A percentile compares a stretch with the other conserved stretches of the same genome.
Conservation (phyloP, 2,329 filamentous ascomycete genomes). For the Ceratocystis variospora region DNA sequence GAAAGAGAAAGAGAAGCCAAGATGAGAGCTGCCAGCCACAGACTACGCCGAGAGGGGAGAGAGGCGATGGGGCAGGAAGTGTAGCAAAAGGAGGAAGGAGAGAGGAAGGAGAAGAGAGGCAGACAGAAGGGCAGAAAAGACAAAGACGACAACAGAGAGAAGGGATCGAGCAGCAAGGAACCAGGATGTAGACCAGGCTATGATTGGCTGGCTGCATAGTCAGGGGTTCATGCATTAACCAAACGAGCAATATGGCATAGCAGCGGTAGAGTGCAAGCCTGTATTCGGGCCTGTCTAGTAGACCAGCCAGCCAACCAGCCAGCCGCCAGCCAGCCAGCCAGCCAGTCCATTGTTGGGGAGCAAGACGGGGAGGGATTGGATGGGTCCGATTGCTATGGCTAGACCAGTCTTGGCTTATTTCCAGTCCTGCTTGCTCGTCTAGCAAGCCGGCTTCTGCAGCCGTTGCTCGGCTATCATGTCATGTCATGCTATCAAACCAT, state of each 20-base stretch:
- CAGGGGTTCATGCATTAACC: conserved; percentile 5
- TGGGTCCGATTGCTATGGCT: too few relatives aligned
- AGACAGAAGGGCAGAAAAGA: conserved; percentile 8
- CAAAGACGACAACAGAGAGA: conserved; percentile 8
- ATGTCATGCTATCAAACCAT: too few relatives aligned
- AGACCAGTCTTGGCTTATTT: too few relatives aligned
- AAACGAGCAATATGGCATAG: not conserved
- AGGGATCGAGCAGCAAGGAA: not conserved
- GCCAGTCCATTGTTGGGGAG: too few relatives aligned
- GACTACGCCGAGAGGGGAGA: not conserved
- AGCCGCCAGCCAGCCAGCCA: too few relatives aligned
- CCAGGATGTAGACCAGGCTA: not conserved
- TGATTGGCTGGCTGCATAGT: not conserved
- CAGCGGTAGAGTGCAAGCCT: too few relatives aligned
- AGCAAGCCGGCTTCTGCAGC: too few relatives aligned
- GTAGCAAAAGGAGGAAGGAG: conserved; percentile 13
- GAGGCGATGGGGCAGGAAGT: not conserved
- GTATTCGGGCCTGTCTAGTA: too few relatives aligned
- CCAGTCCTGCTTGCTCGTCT: too few relatives aligned
- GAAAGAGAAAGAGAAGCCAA: not conserved
- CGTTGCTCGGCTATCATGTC: too few relatives aligned
- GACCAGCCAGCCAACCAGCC: too few relatives aligned
- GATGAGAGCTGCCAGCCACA: not conserved
- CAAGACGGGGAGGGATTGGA: too few relatives aligned
- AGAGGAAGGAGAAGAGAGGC: conserved; percentile 7